Evolutionary conservation across 176 grass and related monocot genomes (phyloP), one percentile per base, ranked within the genome.

Genomic region (Lolium perenne): DNA sequence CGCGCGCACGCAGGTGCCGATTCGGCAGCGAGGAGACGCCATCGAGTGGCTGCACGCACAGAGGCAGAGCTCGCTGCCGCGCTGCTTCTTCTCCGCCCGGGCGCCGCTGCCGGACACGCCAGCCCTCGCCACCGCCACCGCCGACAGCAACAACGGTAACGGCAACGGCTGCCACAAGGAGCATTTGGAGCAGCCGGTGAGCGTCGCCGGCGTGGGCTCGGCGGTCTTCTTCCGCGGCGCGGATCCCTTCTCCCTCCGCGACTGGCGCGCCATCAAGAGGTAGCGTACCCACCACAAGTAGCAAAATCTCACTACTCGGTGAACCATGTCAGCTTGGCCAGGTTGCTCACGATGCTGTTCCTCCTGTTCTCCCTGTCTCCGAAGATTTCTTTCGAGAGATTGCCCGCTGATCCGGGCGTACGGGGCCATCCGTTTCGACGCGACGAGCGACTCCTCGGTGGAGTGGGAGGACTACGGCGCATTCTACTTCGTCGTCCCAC

Each of bases 241-340:
- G 6, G 65, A 92, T 46, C 88, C 84, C 1, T 95, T 98, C 51
- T 90, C 88, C 60, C 82, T 92, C 15, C 23, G 67, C 0, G 91
- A 98, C 16, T 98, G 96, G 96, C 79, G 88, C 15, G 91, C 93
- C 6, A 94, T 98, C 86, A 95, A 94, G 59, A 93, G 92, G 96
- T 95, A 89, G 6, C 14, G 3, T 1, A 73, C 7, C 10, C 8
- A 64, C 10, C 70, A 13, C 26, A 21, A 51, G 2, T 63, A 13
- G 78, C 8, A 66, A 78, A 56, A 68, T 12, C 4, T 51, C 18
- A 29, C 12, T 21, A 14, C 12, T 20, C 1, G 1, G 5, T 26
- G 46, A 47, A 46, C 4, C 4, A 59, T 32, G 62, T 7, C 0
- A 68, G 13, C 32, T 35, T 35, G 32, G 32, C 32, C 32, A 3